Conservation (phyloP, 306 rosid species). For the Luffa acutangula region DNA sequence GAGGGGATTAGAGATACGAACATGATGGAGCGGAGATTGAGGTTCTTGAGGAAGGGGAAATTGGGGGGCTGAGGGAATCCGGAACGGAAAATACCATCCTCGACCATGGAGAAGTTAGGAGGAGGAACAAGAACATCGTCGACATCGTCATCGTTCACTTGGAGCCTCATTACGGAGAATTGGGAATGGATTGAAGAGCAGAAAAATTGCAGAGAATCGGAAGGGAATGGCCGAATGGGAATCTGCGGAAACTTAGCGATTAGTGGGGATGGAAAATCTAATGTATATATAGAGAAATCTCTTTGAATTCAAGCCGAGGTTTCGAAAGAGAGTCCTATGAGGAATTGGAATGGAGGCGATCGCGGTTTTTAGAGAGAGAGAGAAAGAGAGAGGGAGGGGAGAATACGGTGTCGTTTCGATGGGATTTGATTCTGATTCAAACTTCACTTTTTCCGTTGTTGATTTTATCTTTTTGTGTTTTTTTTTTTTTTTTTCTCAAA, state of each 20-base stretch:
- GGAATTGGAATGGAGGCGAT: neutral
- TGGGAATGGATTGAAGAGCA: too few relatives aligned
- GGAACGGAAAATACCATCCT: slow-evolving; percentile 85
- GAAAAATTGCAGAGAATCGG: neutral
- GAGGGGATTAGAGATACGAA: slow-evolving; percentile 14
- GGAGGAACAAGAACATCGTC: slow-evolving; percentile 56
- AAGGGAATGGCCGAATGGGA: too few relatives aligned
- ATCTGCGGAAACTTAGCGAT: neutral
- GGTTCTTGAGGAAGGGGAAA: slow-evolving; percentile 57
- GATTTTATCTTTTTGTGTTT: too few relatives aligned
- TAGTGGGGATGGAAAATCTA: neutral
- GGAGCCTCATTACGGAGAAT: slow-evolving; percentile 21
- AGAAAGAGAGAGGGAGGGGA: neutral
- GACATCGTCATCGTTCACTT: slow-evolving; percentile 21
- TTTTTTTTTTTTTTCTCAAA: too few relatives aligned
- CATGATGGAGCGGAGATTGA: slow-evolving; percentile 77
- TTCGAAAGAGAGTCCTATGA: neutral
- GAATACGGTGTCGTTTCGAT: neutral
- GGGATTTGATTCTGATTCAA: neutral
- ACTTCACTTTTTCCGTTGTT: neutral
- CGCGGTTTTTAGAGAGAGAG: neutral
- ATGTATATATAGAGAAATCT: neutral
- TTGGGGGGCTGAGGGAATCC: slow-evolving; percentile 55
- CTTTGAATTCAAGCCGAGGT: neutral
- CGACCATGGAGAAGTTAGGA: slow-evolving; percentile 76